Percentiles rank a stretch among this genome's conserved stretches.
Conservation (phyloP, 2,329 filamentous ascomycete species). For the Aspergillus ochraceoroseus region DNA sequence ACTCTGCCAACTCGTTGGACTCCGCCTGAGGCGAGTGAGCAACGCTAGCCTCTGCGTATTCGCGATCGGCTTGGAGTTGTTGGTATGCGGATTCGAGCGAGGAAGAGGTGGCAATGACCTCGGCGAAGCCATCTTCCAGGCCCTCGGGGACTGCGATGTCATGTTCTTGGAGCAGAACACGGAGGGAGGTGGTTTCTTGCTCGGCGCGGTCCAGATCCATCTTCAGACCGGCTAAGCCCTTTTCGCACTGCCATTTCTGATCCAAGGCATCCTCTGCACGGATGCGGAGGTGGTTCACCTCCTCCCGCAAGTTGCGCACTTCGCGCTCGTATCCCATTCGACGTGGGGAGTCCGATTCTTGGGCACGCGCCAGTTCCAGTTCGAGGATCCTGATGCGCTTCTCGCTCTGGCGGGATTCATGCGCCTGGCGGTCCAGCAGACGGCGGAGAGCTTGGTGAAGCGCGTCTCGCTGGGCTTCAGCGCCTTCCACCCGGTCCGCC, state of each 20-base stretch:
- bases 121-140: constrained; percentile 45
- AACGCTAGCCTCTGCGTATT: constrained; percentile 62
- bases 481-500: constrained; percentile 78
- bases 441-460: constrained; percentile 81
- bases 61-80: constrained; percentile 64
- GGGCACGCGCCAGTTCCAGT: constrained; percentile 68
- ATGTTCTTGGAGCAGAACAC: constrained; percentile 71
- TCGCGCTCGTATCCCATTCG: constrained; percentile 79
- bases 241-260: constrained; percentile 94
- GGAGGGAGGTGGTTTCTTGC: constrained; percentile 82
- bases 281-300: constrained; percentile 76
- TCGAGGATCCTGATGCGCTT: constrained; percentile 76
- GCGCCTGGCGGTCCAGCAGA: constrained; percentile 77
- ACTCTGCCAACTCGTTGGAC: constrained; percentile 64
- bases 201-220: constrained; percentile 96
- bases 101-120: constrained; percentile 58
- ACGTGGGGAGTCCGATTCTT: constrained; percentile 60
- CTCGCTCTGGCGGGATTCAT: constrained; percentile 75
- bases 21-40: constrained; percentile 68
- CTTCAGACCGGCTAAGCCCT: constrained; percentile 79
- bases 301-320: constrained; percentile 70
- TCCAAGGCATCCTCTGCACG: constrained; percentile 91
- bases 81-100: constrained; percentile 69
- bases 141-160: constrained; percentile 70
- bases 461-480: constrained; percentile 89